phyloP scores from a whole-genome alignment of 176 grass and related monocot species.

The Dactylis glomerata region DNA sequence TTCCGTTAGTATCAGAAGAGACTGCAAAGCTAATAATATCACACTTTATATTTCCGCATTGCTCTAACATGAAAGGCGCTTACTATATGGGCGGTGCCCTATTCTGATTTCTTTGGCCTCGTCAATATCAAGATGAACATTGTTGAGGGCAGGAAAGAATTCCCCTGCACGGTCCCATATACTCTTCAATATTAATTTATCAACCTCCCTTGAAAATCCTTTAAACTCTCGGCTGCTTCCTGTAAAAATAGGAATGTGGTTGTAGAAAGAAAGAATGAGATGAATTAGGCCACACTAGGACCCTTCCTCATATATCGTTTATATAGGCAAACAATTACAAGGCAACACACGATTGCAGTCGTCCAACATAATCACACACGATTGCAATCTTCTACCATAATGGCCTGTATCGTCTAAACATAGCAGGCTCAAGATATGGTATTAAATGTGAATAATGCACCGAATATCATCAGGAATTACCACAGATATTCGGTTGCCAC shows the following conservation, averaged over 20 bases:
- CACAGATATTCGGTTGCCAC: too few species aligned
- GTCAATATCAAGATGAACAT: conserved; percentile 52
- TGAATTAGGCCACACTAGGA: too few species aligned
- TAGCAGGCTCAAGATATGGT: too few species aligned
- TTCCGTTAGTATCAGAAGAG: conserved; percentile 2
- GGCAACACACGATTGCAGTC: too few species aligned
- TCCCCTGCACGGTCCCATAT: conserved; percentile 86
- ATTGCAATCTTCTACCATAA: too few species aligned
- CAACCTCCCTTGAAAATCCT: conserved; percentile 82
- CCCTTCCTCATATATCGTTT: too few species aligned
- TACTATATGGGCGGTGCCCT: conserved; percentile 91
- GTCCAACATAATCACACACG: too few species aligned
- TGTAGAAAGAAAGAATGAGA: too few species aligned
- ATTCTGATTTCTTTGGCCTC: conserved; percentile 66
- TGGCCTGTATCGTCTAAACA: too few species aligned
- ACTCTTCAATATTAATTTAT: conserved; percentile 62
- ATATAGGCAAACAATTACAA: too few species aligned
- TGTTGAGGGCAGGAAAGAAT: conserved; percentile 75
- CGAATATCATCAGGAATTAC: too few species aligned
- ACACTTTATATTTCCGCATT: background rate
- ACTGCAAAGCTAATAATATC: conserved; percentile 6
- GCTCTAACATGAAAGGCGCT: conserved; percentile 20
- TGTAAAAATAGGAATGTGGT: conserved; percentile 29
- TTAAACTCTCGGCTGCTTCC: conserved; percentile 92
- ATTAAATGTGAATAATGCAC: too few species aligned